These are phyloP conservation scores for Prunus salicina DNA, from an alignment of 306 rosid genomes.

Conservation along the genomic window DNA sequence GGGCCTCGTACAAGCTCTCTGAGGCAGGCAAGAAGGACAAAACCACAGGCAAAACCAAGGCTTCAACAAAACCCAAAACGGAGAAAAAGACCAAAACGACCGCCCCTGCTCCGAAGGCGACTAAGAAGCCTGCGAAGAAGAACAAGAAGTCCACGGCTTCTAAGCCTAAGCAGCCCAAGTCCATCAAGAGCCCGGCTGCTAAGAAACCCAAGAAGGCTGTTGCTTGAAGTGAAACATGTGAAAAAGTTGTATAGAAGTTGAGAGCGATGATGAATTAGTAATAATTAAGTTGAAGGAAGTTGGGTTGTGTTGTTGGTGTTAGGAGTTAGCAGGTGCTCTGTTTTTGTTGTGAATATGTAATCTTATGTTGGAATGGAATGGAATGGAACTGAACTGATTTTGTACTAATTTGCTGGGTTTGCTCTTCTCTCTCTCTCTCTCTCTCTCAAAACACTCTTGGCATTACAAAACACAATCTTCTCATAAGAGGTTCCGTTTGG, in stretches of 20 bases:
- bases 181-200: slow-evolving; percentile 51
- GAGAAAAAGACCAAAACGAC: slow-evolving; percentile 25
- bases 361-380: not conserved
- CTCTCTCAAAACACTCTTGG: not conserved
- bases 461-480: not conserved
- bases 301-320: not conserved
- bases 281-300: not conserved
- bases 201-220: slow-evolving; percentile 53
- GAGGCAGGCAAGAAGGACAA: slow-evolving; percentile 34
- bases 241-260: not conserved
- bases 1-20: slow-evolving; percentile 74
- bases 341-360: slow-evolving; percentile 1
- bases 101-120: slow-evolving; percentile 9
- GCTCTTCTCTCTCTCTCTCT: not conserved
- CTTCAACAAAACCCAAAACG: slow-evolving; percentile 15
- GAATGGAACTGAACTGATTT: not conserved
- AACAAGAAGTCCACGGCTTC: slow-evolving; percentile 49
- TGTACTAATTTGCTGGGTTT: not conserved
- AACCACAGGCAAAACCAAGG: not conserved
- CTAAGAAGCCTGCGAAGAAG: slow-evolving; percentile 29
- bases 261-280: not conserved
- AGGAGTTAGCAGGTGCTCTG: not conserved
- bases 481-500: not conserved
- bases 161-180: slow-evolving; percentile 77
- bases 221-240: slow-evolving; percentile 12